Percentiles rank a stretch among this genome's conserved stretches.
Conservation (phyloP, 73 alveolate genomes). For the Paramecium pentaurelia region DNA sequence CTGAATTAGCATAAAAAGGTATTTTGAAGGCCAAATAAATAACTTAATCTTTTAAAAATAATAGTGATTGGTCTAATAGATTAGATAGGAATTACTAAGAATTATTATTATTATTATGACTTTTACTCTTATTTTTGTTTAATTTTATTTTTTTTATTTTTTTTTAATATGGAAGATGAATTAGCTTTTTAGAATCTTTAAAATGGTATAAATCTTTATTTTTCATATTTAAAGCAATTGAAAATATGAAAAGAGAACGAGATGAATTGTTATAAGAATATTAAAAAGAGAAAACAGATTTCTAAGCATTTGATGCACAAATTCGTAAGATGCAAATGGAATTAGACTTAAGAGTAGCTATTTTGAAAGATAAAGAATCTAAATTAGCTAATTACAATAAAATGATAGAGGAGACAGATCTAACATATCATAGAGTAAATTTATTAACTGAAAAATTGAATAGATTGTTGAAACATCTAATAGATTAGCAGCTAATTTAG, state of each 20-base stretch:
- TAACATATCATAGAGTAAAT: background rate
- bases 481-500: conserved; percentile 10
- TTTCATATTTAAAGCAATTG: background rate
- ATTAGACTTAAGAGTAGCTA: background rate
- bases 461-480: conserved; percentile 46
- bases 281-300: conserved; percentile 4
- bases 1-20: background rate
- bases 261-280: conserved; percentile 27
- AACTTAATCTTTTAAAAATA: background rate
- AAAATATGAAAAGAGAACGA: conserved; percentile 47
- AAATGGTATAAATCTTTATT: background rate
- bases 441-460: background rate
- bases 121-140: background rate
- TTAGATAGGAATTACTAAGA: background rate
- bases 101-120: background rate
- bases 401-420: conserved; percentile 24
- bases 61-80: background rate
- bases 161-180: conserved; percentile 11
- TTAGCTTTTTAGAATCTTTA: conserved; percentile 2
- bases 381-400: background rate
- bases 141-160: background rate
- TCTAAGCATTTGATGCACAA: background rate
- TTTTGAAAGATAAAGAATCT: conserved; percentile 13
- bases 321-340: conserved; percentile 16
- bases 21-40: background rate